Evolutionary conservation across 2,329 filamentous ascomycete genomes (phyloP).

Genomic region (Coniosporium tulheliwenetii): DNA sequence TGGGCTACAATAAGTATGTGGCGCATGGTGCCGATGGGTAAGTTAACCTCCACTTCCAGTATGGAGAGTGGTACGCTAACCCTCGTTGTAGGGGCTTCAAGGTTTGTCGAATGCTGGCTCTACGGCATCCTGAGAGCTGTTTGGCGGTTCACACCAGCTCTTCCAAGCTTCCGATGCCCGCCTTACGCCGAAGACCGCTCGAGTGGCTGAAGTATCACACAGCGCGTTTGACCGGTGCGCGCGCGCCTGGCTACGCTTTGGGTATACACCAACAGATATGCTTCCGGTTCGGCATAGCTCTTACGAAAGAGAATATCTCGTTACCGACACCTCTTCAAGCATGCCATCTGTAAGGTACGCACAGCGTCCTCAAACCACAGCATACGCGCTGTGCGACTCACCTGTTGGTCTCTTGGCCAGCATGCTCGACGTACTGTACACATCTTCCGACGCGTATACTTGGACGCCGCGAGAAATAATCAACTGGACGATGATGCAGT

Average conservation of each 20-base stretch:
- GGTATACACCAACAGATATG: conserved; percentile 40
- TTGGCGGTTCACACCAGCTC: conserved; percentile 46
- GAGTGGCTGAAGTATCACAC: conserved; percentile 42
- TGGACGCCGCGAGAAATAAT: conserved; percentile 37
- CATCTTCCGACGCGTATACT: conserved; percentile 2
- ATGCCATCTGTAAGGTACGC: conserved; percentile 2
- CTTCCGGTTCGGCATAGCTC: conserved; percentile 8
- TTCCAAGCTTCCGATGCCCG: conserved; percentile 38
- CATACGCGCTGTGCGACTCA: conserved; percentile 22
- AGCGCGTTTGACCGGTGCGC: conserved; percentile 24
- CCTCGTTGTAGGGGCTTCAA: conserved; percentile 22
- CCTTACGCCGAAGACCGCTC: conserved; percentile 23
- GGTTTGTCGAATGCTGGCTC: conserved; percentile 30
- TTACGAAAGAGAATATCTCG: no score
- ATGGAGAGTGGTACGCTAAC: not conserved
- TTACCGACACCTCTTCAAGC: no score
- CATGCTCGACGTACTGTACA: conserved; percentile 16
- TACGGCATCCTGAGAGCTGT: conserved; percentile 33
- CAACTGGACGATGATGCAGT: conserved; percentile 45
- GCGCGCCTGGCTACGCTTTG: conserved; percentile 33
- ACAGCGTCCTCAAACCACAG: conserved; percentile 17
- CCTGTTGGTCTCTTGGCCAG: conserved; percentile 18
- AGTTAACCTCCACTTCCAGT: conserved; percentile 5
- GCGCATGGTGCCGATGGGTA: conserved; percentile 37
- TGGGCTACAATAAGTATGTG: conserved; percentile 45